phyloP scores from a whole-genome alignment of 1,284 basidiomycete genomes.

The Pseudozyma pruni region DNA sequence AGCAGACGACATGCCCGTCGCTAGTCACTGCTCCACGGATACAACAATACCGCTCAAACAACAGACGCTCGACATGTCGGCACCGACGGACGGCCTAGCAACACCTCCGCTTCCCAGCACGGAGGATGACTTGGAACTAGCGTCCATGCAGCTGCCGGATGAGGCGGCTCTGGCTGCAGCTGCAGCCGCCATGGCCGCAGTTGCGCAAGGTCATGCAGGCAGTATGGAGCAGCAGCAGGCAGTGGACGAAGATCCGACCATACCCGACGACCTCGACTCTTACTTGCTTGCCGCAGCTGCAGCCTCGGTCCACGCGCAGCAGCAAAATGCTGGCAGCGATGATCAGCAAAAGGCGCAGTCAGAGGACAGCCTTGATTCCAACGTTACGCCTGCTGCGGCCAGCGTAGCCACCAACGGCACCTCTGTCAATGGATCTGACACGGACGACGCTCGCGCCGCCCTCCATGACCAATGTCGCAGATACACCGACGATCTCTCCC shows the following conservation, averaged over 20 bases:
- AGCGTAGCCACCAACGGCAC: slow-evolving; percentile 24
- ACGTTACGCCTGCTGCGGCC: slow-evolving; percentile 10
- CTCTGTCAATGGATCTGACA: slow-evolving; percentile 25
- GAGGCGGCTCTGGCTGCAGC: slow-evolving; percentile 45
- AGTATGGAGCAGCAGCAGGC: slow-evolving; percentile 2
- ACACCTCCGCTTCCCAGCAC: slow-evolving; percentile 8
- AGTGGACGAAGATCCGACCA: background rate
- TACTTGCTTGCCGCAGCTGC: slow-evolving; percentile 52
- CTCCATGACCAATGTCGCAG: slow-evolving; percentile 24
- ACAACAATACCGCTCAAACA: background rate
- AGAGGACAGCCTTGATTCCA: slow-evolving; percentile 16
- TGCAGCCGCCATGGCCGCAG: slow-evolving; percentile 46
- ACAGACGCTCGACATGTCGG: background rate
- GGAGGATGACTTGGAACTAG: slow-evolving; percentile 4
- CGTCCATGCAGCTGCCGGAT: slow-evolving; percentile 24
- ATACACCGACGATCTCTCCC: slow-evolving; percentile 28
- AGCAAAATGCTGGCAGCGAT: slow-evolving; percentile 20
- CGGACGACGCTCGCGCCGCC: slow-evolving; percentile 17
- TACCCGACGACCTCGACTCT: slow-evolving; percentile 32
- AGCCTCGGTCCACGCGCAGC: slow-evolving; percentile 47
- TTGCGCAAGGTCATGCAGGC: slow-evolving; percentile 16
- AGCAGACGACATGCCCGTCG: slow-evolving; percentile 19
- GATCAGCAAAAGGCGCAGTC: slow-evolving; percentile 6
- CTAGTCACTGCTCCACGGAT: background rate
- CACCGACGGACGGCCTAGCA: background rate